Evolutionary conservation across 805 yeast genomes (phyloP).

Genomic region (Ogataea thermomethanolica): DNA sequence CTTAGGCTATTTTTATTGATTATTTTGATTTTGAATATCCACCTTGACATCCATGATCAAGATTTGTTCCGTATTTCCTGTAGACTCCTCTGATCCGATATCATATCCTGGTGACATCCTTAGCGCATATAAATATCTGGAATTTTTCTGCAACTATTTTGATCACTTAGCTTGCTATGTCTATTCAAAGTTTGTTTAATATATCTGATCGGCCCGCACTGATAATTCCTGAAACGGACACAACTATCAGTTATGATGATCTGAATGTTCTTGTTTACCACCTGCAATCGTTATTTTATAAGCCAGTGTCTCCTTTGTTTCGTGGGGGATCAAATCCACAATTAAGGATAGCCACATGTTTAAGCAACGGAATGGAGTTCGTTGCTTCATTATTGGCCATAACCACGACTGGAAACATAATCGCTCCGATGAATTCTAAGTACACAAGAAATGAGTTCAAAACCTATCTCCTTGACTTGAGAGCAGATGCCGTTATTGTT

Average conservation of each 20-base stretch:
- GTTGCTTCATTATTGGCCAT: conserved; percentile 53
- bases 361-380: conserved; percentile 61
- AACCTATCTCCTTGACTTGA: conserved; percentile 59
- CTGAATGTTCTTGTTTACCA: conserved; percentile 44
- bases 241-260: conserved; percentile 42
- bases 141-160: background rate
- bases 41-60: background rate
- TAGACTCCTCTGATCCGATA: no score
- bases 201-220: conserved; percentile 41
- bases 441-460: conserved; percentile 61
- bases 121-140: background rate
- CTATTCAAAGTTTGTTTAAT: conserved; percentile 14
- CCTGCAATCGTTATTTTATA: conserved; percentile 45
- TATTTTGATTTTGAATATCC: conserved; percentile 7
- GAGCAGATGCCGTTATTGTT: conserved; percentile 55
- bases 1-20: conserved; percentile 10
- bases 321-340: conserved; percentile 32
- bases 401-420: conserved; percentile 53
- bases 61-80: no score
- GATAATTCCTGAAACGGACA: conserved; percentile 43
- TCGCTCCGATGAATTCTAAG: conserved; percentile 67
- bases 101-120: background rate
- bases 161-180: conserved; percentile 2
- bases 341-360: conserved; percentile 53
- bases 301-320: conserved; percentile 40